Evolutionary conservation across 768 basidiomycete genomes (phyloP).

Genomic region (Solioccasus polychromus): DNA sequence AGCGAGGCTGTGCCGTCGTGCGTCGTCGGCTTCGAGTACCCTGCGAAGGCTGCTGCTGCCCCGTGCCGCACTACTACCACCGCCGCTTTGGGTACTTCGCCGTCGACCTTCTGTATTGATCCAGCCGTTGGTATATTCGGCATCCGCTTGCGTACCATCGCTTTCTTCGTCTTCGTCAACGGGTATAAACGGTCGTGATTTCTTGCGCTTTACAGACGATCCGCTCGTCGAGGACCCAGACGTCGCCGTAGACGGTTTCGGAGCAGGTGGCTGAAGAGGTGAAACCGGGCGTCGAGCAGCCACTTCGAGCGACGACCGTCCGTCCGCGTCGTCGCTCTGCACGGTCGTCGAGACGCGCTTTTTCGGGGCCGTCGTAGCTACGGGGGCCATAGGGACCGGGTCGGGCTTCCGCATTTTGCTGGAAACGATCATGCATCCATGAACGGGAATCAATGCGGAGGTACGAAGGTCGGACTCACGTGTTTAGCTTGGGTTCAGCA

Average conservation of each 20-base stretch:
- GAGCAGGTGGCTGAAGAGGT: conserved; percentile 30
- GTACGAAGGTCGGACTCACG: conserved; percentile 44
- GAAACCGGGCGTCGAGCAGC: conserved; percentile 33
- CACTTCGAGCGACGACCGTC: conserved; percentile 39
- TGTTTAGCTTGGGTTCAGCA: conserved; percentile 84
- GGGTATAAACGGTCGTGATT: conserved; percentile 45
- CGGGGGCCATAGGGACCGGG: conserved; percentile 37
- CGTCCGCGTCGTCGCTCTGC: conserved; percentile 37
- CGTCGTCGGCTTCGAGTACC: conserved; percentile 46
- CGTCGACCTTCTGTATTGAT: conserved; percentile 57
- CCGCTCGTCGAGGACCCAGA: conserved; percentile 30
- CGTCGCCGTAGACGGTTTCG: conserved; percentile 36
- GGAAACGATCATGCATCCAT: conserved; percentile 11
- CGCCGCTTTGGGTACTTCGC: conserved; percentile 33
- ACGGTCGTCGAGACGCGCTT: conserved; percentile 41
- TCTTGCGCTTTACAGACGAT: conserved; percentile 46
- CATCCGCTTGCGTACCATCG: conserved; percentile 71
- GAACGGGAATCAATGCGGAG: neutral
- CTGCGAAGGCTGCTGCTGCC: conserved; percentile 29
- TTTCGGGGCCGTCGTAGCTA: conserved; percentile 32
- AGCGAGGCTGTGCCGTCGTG: conserved; percentile 65
- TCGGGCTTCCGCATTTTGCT: conserved; percentile 93
- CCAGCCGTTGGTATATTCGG: conserved; percentile 57
- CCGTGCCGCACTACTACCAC: conserved; percentile 15
- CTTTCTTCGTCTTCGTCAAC: conserved; percentile 56